These are phyloP conservation scores for Tetratostichococcus sp. DNA, from an alignment of 139 green algal species.

Conservation along the genomic window DNA sequence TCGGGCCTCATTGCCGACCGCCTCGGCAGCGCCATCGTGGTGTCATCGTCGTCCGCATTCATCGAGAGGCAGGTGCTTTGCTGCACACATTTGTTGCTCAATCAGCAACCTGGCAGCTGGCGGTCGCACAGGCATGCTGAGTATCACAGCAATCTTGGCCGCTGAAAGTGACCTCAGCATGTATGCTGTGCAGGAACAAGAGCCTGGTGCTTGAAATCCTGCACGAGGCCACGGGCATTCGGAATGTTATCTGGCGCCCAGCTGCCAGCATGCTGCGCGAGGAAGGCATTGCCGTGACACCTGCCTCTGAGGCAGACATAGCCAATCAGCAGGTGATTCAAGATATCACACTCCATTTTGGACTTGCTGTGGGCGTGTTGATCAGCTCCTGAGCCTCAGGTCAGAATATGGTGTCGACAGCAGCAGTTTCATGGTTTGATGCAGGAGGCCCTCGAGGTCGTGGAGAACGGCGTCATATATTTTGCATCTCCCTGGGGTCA, in stretches of 20 bases:
- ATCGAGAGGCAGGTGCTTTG: slow-evolving; percentile 26
- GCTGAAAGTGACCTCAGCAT: no score
- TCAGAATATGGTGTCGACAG: no score
- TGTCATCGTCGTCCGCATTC: slow-evolving; percentile 44
- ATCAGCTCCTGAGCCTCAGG: no score
- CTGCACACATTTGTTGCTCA: neutral
- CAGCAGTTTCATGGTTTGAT: no score
- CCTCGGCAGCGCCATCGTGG: slow-evolving; percentile 24
- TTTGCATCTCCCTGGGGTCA: slow-evolving; percentile 40
- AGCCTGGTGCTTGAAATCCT: slow-evolving; percentile 8
- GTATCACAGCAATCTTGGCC: no score
- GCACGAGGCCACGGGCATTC: neutral
- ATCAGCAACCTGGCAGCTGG: no score
- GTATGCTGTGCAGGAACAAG: slow-evolving; percentile 18
- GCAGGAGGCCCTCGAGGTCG: slow-evolving; percentile 26
- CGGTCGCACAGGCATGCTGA: no score
- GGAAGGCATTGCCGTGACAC: slow-evolving; percentile 54
- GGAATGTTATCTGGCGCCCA: slow-evolving; percentile 54
- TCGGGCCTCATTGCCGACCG: slow-evolving; percentile 61
- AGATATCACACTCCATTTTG: no score
- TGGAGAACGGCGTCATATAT: slow-evolving; percentile 49
- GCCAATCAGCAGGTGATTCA: no score
- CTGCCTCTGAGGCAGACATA: slow-evolving; percentile 4
- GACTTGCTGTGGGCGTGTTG: no score
- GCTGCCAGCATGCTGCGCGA: slow-evolving; percentile 51